Percentiles rank a stretch among this genome's conserved stretches.
These are phyloP conservation scores for Heliamphora exappendiculata DNA, from an alignment of 148 eudicot genomes.

Conservation along the genomic window DNA sequence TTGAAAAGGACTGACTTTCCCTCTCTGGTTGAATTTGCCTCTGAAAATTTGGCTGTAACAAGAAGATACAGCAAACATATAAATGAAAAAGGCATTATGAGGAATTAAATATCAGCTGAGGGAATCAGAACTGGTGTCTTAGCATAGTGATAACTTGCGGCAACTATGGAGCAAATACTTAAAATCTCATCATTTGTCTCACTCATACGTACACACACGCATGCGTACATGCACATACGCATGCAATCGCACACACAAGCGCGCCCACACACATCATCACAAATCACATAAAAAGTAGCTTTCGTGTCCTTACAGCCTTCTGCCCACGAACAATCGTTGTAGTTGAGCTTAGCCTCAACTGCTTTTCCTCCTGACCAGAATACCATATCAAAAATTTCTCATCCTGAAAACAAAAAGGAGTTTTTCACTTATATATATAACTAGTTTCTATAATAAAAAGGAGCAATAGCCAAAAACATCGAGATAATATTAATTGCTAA, in stretches of 20 bases:
- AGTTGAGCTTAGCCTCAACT: constrained; percentile 27
- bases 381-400: constrained; percentile 39
- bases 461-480: not conserved
- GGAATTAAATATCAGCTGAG: constrained; percentile 1
- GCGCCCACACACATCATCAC: not conserved
- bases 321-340: constrained; percentile 28
- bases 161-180: not conserved
- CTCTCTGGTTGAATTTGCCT: constrained; percentile 30
- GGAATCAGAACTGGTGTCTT: not conserved
- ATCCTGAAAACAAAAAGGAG: constrained; percentile 24
- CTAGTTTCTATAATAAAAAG: not conserved
- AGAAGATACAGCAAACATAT: not conserved
- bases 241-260: no score
- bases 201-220: not conserved
- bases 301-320: constrained; percentile 24
- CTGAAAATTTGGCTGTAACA: constrained; percentile 14
- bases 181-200: not conserved
- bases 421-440: not conserved
- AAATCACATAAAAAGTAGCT: not conserved
- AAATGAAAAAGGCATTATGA: constrained; percentile 8
- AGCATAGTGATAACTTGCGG: not conserved
- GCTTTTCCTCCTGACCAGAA: constrained; percentile 35
- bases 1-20: constrained; percentile 33
- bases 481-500: not conserved
- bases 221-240: not conserved